Base-by-base conservation (phyloP, 1,284 basidiomycete species). In the Porodaedalea pini region DNA sequence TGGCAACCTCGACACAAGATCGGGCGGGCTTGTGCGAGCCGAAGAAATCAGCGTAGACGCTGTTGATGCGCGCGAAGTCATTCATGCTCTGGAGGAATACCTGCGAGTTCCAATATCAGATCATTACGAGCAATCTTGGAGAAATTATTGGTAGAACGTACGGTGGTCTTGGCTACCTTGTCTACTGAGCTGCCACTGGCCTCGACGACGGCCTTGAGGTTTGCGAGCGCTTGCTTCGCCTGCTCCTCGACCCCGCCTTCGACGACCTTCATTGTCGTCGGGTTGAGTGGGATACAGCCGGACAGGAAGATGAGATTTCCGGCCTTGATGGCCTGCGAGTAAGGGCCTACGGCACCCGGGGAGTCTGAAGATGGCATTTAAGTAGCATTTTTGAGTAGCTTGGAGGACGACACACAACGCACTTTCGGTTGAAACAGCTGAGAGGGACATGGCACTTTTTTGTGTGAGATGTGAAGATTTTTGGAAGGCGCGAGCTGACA, bases 71-170 rank as follows among this genome's bases (percentile, higher is more conserved):
- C 11, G 70, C 85, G 71, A 98, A 98, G 73, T 98, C 90, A 67
- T 90, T 79, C 93, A 98, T 96, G 65, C 82, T 77, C 71, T 96
- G 93, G 68, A 98, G 74, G 78, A 98, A 98, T 47, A 97, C 89
- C 87, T 92, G 60, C 44, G 7, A 31, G 3, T 3, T 17, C 25
- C 25, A 52, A 11, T 25, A 36, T 37, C n/a, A 21, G 25, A n/a
- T 45, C 36, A 47, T 10, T 3, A 29, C 15, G 31, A 29, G 27
- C 10, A n/a, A 2, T 36, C 1, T 29, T 6, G 5, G 4, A 36
- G 27, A 5, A 36, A 17, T 23, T 37, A 29, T 25, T 25, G 8
- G 32, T 15, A 58, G 27, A 21, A 68, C 86, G 58, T 64, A 90
- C 90, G 27, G 91, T 94, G 25, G 88, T 90, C 76, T 97, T 96